Evolutionary conservation across 2,329 filamentous ascomycete species (phyloP).

Genomic region (Neospermospora avenae): DNA sequence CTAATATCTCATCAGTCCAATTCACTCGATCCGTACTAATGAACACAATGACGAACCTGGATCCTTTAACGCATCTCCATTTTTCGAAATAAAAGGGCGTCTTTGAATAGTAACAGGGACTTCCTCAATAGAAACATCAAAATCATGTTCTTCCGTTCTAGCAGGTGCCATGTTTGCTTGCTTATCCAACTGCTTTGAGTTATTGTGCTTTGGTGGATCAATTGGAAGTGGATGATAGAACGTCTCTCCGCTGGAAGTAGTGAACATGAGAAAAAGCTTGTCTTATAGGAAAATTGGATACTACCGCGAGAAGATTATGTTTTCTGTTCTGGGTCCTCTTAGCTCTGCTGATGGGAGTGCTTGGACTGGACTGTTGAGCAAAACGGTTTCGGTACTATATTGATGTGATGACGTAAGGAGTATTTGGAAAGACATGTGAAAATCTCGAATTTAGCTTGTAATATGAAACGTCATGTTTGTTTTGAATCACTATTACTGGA

Average conservation of each 20-base stretch:
- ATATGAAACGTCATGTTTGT: not conserved
- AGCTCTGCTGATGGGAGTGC: not conserved
- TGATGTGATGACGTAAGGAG: not conserved
- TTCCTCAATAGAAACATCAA: slow-evolving; percentile 16
- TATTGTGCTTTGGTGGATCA: not conserved
- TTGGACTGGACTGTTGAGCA: not conserved
- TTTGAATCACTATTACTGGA: not conserved
- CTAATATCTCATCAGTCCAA: slow-evolving; percentile 19
- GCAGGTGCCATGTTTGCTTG: slow-evolving; percentile 12
- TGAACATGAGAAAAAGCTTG: not conserved
- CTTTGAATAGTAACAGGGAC: slow-evolving; percentile 21
- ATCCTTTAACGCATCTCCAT: slow-evolving; percentile 10
- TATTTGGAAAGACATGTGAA: not conserved
- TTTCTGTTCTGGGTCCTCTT: not conserved
- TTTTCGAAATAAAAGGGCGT: slow-evolving; percentile 17
- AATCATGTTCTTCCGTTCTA: slow-evolving; percentile 11
- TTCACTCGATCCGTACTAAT: not conserved
- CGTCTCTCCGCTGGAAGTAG: not conserved
- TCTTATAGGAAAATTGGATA: not conserved
- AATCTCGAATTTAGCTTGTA: not conserved
- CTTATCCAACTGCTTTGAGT: not conserved
- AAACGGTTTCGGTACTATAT: not conserved
- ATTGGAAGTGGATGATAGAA: not conserved
- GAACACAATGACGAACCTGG: slow-evolving; percentile 12
- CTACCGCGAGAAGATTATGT: not conserved